phyloP scores from a whole-genome alignment of 106 monocot species.

The Apostasia ramifera region DNA sequence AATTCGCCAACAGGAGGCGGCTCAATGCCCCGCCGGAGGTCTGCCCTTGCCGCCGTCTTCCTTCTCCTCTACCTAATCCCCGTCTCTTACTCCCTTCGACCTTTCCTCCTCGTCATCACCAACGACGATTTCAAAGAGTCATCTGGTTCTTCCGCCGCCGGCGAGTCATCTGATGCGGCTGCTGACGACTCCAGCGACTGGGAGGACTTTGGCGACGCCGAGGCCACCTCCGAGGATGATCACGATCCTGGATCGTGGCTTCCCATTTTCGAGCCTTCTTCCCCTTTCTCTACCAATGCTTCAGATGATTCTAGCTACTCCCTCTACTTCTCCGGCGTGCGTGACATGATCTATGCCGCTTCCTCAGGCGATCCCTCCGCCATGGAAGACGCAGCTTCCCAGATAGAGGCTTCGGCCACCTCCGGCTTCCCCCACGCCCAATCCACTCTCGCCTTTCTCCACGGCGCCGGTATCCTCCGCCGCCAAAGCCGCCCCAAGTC shows the following conservation, averaged over 20 bases:
- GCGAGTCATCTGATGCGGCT: constrained; percentile 7
- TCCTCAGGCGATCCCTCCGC: constrained; percentile 41
- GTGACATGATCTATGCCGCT: constrained; percentile 52
- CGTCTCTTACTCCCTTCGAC: constrained; percentile 36
- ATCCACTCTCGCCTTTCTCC: constrained; percentile 63
- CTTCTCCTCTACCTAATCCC: constrained; percentile 21
- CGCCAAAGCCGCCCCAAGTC: constrained; percentile 38
- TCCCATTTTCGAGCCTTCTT: constrained; percentile 48
- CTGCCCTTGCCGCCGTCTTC: constrained; percentile 11
- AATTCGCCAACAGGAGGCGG: too few species aligned
- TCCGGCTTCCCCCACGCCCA: constrained; percentile 69
- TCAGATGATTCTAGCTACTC: constrained; percentile 16
- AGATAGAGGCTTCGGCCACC: constrained; percentile 47
- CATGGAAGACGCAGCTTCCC: constrained; percentile 33
- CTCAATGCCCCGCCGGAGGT: constrained; percentile 2
- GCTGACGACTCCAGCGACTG: constrained; percentile 43
- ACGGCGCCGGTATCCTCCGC: constrained; percentile 38
- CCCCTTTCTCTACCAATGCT: neutral
- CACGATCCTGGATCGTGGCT: constrained; percentile 77
- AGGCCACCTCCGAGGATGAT: constrained; percentile 32
- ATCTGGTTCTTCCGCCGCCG: constrained; percentile 10
- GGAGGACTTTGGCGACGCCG: constrained; percentile 65
- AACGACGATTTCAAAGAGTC: constrained; percentile 41
- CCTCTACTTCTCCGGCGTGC: constrained; percentile 46
- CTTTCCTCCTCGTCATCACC: constrained; percentile 45